phyloP scores from a whole-genome alignment of 345 rosid genomes.

The Hibiscus mutabilis region DNA sequence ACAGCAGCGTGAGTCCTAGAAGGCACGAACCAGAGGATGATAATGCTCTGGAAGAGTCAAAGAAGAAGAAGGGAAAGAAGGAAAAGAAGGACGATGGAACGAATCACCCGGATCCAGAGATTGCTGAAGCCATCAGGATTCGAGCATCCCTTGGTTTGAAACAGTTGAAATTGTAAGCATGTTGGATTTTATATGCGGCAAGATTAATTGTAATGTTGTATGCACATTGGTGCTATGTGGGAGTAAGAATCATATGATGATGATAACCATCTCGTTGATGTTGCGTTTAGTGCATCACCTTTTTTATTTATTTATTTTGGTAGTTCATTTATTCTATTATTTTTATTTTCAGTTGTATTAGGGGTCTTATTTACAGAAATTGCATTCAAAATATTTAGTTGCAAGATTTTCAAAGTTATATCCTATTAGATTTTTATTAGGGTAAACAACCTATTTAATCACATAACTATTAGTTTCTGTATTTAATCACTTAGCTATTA shows the following conservation, averaged over 20 bases:
- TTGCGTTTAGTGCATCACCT: too few relatives aligned
- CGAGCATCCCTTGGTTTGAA: constrained; percentile 72
- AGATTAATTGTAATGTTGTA: not conserved
- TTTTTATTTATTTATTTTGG: too few relatives aligned
- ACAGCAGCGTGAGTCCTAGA: constrained; percentile 43
- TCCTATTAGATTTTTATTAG: too few relatives aligned
- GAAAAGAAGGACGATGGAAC: constrained; percentile 68
- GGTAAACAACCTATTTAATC: too few relatives aligned
- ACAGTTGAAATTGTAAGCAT: constrained; percentile 37
- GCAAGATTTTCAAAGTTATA: too few relatives aligned
- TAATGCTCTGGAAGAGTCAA: constrained; percentile 47
- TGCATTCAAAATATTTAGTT: too few relatives aligned
- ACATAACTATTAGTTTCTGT: too few relatives aligned
- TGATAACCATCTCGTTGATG: not conserved
- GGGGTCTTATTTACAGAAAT: too few relatives aligned
- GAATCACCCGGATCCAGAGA: constrained; percentile 79
- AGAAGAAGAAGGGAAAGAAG: constrained; percentile 28
- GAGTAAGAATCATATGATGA: not conserved
- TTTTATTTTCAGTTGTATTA: too few relatives aligned
- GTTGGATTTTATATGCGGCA: not conserved
- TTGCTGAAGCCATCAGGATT: constrained; percentile 90
- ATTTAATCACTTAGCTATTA: too few relatives aligned
- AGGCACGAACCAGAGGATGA: constrained; percentile 37
- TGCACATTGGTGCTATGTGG: not conserved
- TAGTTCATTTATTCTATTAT: too few relatives aligned